Evolutionary conservation across 495 filamentous ascomycete genomes (phyloP).

Genomic region (Aspergillus bertholletiae): DNA sequence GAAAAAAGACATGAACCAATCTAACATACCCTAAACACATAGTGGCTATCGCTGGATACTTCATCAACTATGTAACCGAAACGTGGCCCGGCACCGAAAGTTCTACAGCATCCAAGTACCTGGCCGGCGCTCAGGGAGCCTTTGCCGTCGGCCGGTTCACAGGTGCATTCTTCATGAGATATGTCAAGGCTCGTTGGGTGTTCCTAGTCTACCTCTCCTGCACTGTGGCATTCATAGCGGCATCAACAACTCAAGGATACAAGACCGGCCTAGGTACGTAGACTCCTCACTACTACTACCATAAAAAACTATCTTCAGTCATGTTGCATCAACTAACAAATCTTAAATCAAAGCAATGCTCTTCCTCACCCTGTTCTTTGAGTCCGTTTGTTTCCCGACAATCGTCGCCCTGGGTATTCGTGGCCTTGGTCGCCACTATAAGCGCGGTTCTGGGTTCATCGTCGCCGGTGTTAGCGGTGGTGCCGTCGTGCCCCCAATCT

Average conservation of each 20-base stretch:
- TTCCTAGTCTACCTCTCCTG: constrained; percentile 41
- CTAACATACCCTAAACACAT: not conserved
- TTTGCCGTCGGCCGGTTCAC: constrained; percentile 55
- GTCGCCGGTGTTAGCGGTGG: constrained; percentile 57
- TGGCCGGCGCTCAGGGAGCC: constrained; percentile 52
- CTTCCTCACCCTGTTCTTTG: constrained; percentile 57
- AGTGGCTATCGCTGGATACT: constrained; percentile 66
- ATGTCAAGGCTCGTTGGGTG: constrained; percentile 46
- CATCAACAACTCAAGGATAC: constrained; percentile 26
- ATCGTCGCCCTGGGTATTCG: constrained; percentile 60
- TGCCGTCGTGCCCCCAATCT: constrained; percentile 47
- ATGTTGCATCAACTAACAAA: not conserved
- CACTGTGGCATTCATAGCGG: constrained; percentile 39
- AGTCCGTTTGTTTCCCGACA: constrained; percentile 60
- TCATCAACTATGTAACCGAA: constrained; percentile 55
- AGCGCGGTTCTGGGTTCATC: constrained; percentile 54
- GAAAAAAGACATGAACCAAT: not conserved
- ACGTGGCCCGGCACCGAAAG: constrained; percentile 32
- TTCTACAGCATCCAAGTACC: constrained; percentile 47
- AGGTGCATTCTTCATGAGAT: constrained; percentile 50
- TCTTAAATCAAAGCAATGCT: constrained; percentile 34
- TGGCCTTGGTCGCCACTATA: constrained; percentile 57
- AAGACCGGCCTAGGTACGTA: constrained; percentile 43
- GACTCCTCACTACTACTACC: not conserved
- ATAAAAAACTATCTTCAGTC: not conserved